These are phyloP conservation scores for Logfia minima DNA, from an alignment of 129 eudicot species.

Conservation along the genomic window DNA sequence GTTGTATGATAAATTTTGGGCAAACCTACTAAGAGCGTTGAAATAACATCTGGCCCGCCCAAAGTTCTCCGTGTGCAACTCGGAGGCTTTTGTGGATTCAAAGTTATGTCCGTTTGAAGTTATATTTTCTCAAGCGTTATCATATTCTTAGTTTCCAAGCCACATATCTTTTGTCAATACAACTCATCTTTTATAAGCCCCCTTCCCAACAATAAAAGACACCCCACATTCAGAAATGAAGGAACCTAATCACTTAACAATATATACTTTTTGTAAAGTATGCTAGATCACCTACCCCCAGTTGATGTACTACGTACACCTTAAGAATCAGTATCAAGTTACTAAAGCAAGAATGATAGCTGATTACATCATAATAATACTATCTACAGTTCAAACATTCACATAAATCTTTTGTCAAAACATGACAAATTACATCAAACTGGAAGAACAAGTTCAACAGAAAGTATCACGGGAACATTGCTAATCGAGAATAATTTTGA, in stretches of 20 bases:
- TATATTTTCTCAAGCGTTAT: background rate
- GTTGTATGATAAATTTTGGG: background rate
- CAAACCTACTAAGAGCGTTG: background rate
- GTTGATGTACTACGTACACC: constrained; percentile 9
- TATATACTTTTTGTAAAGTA: background rate
- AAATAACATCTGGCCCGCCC: background rate
- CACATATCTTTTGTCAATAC: background rate
- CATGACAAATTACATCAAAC: background rate
- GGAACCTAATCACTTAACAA: constrained; percentile 8
- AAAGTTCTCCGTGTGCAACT: background rate
- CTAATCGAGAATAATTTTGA: constrained; percentile 12
- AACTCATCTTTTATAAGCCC: background rate
- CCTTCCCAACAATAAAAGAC: background rate
- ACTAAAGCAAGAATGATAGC: constrained; percentile 11
- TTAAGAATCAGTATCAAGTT: constrained; percentile 15
- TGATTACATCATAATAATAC: constrained; percentile 4
- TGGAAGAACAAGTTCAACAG: constrained; percentile 15
- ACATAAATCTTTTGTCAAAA: background rate
- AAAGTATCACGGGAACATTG: background rate
- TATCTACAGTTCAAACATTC: background rate
- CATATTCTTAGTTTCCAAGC: background rate
- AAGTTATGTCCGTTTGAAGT: background rate
- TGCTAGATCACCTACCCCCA: background rate
- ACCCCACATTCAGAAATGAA: background rate
- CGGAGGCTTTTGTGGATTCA: background rate